Base-by-base conservation (phyloP, 169 alveolate genomes). In the Cryptosporidium baileyi region DNA sequence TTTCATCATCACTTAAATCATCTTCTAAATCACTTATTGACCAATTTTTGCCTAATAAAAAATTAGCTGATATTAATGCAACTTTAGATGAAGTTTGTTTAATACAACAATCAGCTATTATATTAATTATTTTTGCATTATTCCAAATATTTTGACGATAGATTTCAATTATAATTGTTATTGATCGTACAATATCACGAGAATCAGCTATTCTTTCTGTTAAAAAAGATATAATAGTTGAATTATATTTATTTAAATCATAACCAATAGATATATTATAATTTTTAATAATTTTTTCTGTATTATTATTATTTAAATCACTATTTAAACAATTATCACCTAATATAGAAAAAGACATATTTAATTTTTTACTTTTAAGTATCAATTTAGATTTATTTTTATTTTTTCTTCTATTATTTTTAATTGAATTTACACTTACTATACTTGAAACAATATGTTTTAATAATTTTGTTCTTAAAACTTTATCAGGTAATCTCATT, bases 111-210 rank as follows among this genome's bases (percentile, higher is more conserved):
- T 63, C 63, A 3, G 93, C 92, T 41, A 65, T 61, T 17, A 44
- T 61, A 80, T 90, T 90, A 8, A 89, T 82, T n/a, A 90, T 89
- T 34, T 79, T 49, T 40, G 60, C 52, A 49, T 90, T 80, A 34
- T 80, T 80, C 93, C 93, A 90, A 4, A 82, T 52, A n/a, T 88
- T 60, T 45, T 90, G 60, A 9, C 89, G 63, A 74, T 89, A 61
- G 88, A 90, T 80, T 43, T 90, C 93, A 34, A 90, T 89, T 38
- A 85, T 59, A 15, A 90, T 90, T 13, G 91, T 80, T 81, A 91
- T 52, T 9, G 92, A 60, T 6, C 90, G 61, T 15, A 89, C 19
- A n/a, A 13, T 57, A 34, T 74, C 85, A 9, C n/a, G 49, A 13
- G 74, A 34, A 28, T 57, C 60, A 7, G 26, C 41, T 13, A 74